Conservation (phyloP, 768 basidiomycete species). For the Suillus decipiens region DNA sequence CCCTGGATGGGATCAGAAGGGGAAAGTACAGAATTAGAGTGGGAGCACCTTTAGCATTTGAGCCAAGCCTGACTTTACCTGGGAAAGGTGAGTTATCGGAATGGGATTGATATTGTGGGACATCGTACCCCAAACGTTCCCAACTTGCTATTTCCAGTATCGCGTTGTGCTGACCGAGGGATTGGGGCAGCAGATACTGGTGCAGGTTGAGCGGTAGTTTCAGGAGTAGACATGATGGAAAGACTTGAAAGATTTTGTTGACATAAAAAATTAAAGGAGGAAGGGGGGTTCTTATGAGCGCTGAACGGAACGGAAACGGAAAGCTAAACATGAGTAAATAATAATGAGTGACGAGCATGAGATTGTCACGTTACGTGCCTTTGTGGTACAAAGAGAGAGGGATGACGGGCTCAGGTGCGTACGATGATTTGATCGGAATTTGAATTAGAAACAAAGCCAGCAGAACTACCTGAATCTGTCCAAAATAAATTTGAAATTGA, state of each 20-base stretch:
- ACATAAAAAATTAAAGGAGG: too few species aligned
- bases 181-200: slow-evolving; percentile 43
- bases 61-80: slow-evolving; percentile 93
- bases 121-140: slow-evolving; percentile 67
- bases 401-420: too few species aligned
- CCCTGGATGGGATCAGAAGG: slow-evolving; percentile 44
- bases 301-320: too few species aligned
- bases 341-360: too few species aligned
- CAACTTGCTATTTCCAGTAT: slow-evolving; percentile 57
- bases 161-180: slow-evolving; percentile 49
- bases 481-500: not conserved
- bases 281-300: too few species aligned
- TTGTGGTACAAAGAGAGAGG: too few species aligned
- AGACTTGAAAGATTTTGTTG: too few species aligned
- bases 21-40: slow-evolving; percentile 14
- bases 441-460: slow-evolving; percentile 1
- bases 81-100: slow-evolving; percentile 8
- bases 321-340: too few species aligned
- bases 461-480: too few species aligned
- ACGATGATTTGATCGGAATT: slow-evolving; percentile 6
- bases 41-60: slow-evolving; percentile 89
- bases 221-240: slow-evolving; percentile 19
- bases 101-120: not conserved
- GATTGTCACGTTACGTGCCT: too few species aligned
- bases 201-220: not conserved